Conservation (phyloP, 2,329 filamentous ascomycete species). For the Talaromyces albobiverticillius region DNA sequence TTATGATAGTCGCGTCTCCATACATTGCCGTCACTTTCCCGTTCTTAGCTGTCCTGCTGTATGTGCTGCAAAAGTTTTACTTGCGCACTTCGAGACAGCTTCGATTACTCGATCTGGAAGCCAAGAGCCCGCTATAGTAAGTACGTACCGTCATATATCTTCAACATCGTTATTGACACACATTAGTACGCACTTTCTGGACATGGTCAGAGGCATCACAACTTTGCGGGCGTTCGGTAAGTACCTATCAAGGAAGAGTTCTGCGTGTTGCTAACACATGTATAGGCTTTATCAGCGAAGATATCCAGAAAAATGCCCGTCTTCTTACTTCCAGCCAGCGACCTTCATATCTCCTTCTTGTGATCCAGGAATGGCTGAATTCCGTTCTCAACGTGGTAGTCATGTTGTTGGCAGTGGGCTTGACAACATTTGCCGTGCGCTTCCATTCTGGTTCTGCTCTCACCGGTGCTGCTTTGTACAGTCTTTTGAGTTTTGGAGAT, state of each 20-base stretch:
- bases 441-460: conserved; percentile 53
- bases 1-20: conserved; percentile 22
- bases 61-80: conserved; percentile 56
- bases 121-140: conserved; percentile 52
- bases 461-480: conserved; percentile 37
- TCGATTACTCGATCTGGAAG: conserved; percentile 59
- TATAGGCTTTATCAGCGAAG: conserved; percentile 1
- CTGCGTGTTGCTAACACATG: too few species aligned
- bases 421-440: conserved; percentile 43
- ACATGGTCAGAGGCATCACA: conserved; percentile 55
- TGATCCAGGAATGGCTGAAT: conserved; percentile 57
- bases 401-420: conserved; percentile 47
- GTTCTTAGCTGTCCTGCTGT: conserved; percentile 35
- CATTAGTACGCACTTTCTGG: conserved; percentile 12
- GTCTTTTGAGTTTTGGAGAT: conserved; percentile 10
- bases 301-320: conserved; percentile 39
- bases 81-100: conserved; percentile 60
- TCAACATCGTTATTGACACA: neutral
- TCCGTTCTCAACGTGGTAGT: conserved; percentile 52
- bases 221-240: conserved; percentile 56
- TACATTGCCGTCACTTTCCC: conserved; percentile 25
- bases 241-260: neutral
- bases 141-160: neutral
- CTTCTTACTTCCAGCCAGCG: conserved; percentile 52
- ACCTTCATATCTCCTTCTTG: conserved; percentile 57